A percentile compares a stretch with the other conserved stretches of the same genome.
Conservation (phyloP, 176 grass and related monocot species). For the Triticum timopheevii region DNA sequence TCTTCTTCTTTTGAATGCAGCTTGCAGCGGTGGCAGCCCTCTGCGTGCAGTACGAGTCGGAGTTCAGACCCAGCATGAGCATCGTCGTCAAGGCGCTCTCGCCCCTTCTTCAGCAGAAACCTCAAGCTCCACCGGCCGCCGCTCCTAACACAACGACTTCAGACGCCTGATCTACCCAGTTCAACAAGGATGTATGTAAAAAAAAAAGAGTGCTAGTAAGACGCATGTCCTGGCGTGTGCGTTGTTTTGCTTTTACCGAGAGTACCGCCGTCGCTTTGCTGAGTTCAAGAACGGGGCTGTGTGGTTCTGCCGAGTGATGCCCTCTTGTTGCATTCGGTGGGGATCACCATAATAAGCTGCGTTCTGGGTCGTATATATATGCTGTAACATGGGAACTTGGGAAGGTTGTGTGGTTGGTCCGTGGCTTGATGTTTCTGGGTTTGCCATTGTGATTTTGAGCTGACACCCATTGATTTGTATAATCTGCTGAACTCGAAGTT, state of each 20-base stretch:
- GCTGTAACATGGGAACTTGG: conserved; percentile 9
- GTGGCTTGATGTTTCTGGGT: conserved; percentile 5
- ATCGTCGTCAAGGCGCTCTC: conserved; percentile 86
- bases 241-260: neutral
- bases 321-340: neutral
- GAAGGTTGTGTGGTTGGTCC: neutral
- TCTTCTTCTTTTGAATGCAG: conserved; percentile 30
- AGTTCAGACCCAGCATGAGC: conserved; percentile 92
- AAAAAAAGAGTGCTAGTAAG: conserved; percentile 18
- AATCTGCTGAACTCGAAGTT: neutral
- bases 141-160: conserved; percentile 27
- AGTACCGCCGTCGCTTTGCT: neutral
- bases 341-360: conserved; percentile 4
- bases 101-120: conserved; percentile 65
- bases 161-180: conserved; percentile 24
- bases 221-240: neutral
- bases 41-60: conserved; percentile 78
- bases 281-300: neutral
- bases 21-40: conserved; percentile 78
- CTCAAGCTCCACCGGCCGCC: conserved; percentile 8
- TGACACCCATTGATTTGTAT: neutral
- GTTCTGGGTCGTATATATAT: neutral
- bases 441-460: conserved; percentile 2
- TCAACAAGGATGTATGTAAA: conserved; percentile 26
- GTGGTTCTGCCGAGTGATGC: neutral